Conservation (phyloP, 2,329 filamentous ascomycete species). For the Fusarium siculi region DNA sequence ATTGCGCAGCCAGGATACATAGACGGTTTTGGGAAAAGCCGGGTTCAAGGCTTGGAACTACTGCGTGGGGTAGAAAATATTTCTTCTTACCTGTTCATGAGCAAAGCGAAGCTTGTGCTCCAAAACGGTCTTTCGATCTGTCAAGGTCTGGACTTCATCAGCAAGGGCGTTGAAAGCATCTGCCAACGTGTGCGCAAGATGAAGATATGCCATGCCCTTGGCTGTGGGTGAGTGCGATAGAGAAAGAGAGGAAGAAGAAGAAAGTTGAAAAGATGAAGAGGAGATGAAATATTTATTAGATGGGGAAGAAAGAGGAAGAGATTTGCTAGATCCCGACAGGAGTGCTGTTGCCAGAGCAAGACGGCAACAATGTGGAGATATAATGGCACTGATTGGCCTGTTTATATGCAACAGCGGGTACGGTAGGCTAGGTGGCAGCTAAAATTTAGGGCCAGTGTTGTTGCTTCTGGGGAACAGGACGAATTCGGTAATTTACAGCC, state of each 20-base stretch:
- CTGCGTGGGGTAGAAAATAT: background rate
- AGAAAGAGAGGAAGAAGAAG: conserved; percentile 6
- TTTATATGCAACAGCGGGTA: conserved; percentile 5
- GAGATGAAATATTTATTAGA: conserved; percentile 28
- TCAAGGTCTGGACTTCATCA: conserved; percentile 71
- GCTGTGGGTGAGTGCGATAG: conserved; percentile 23
- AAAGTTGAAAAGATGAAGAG: conserved; percentile 6
- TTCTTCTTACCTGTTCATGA: conserved; percentile 71
- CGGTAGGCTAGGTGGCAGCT: background rate
- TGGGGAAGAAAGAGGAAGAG: conserved; percentile 29
- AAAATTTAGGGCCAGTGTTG: conserved; percentile 1
- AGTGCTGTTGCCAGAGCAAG: conserved; percentile 29
- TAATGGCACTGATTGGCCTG: conserved; percentile 10
- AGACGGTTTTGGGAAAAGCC: conserved; percentile 14
- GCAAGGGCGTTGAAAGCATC: conserved; percentile 73
- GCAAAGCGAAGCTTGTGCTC: conserved; percentile 75
- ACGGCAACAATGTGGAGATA: conserved; percentile 28
- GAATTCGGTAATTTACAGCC: conserved; percentile 2
- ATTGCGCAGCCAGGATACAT: conserved; percentile 14
- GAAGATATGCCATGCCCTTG: conserved; percentile 52
- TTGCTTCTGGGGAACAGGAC: background rate
- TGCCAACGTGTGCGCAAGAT: conserved; percentile 65
- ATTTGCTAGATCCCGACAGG: conserved; percentile 35
- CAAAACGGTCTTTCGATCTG: conserved; percentile 71
- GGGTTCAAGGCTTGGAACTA: conserved; percentile 9